Evolutionary conservation across 108 stramenopile genomes (phyloP), one percentile per base, ranked within the genome.

Genomic region (Cylindrotheca fusiformis): DNA sequence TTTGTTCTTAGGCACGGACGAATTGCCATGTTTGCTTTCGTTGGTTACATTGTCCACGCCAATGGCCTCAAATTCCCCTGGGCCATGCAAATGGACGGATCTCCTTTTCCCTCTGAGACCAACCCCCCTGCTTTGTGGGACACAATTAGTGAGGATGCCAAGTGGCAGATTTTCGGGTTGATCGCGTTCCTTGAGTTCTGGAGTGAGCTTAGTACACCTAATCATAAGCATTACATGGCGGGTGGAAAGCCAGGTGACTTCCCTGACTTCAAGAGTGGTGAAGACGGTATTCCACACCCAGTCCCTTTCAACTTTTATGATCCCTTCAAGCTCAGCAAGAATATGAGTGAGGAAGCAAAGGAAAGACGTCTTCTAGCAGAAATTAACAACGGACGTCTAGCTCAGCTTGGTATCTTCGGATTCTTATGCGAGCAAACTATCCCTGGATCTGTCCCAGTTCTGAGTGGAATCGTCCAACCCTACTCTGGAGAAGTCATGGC

Each of bases 121-220:
- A 74, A 76, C 47, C 86, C 86, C 32, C 86, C 84, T 45, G 84
- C 81, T 46, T 78, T 85, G 52, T 90, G 89, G 89, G 89, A 87
- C 71, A 77, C 84, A 8, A 62, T 90, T 21, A 71, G 81, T 27
- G 82, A 80, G 51, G 74, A 76, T n/a, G 84, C 86, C 69, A 90
- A 84, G 84, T 87, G 86, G 89, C 89, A 90, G 77, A 90, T 90
- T 72, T 83, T 90, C 66, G 79, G 80, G 41, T 80, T 90, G 56
- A 66, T 90, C 58, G 89, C 81, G 8, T 87, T 90, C 78, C 70
- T 90, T 22, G 89, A 90, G 73, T 83, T 84, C 80, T 90, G 80
- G 72, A 68, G 60, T 10, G 89, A 90, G 74, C 74, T 79, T 48
- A 60, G 69, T 55, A 67, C 76, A 8, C 72, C 82, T 8, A 78